phyloP scores from a whole-genome alignment of 352 stramenopile species.

The Globisporangium okanoganense region DNA sequence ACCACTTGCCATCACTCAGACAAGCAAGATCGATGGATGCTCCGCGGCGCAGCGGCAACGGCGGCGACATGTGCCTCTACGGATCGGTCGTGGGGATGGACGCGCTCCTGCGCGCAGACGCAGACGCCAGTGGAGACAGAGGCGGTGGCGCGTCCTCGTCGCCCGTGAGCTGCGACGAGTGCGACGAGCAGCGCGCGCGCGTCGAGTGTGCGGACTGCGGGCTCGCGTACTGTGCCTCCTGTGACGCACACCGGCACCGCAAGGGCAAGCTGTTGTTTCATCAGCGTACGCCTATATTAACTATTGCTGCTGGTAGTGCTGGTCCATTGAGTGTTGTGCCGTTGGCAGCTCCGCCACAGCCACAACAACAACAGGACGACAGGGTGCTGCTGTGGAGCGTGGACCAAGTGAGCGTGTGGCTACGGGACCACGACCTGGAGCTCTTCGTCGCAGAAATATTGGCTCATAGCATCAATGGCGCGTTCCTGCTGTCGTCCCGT shows the following conservation, averaged over 20 bases:
- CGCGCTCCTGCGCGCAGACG: constrained; percentile 13
- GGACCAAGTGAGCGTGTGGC: constrained; percentile 52
- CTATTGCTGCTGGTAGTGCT: not conserved
- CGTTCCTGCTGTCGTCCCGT: constrained; percentile 31
- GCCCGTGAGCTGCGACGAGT: constrained; percentile 60
- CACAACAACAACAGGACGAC: not conserved
- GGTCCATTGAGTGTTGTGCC: not conserved
- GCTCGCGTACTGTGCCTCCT: constrained; percentile 63
- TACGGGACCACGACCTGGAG: constrained; percentile 52
- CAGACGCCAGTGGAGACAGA: not conserved
- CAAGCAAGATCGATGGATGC: not conserved
- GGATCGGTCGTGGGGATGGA: constrained; percentile 34
- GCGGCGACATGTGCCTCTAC: constrained; percentile 34
- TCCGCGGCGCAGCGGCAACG: not conserved
- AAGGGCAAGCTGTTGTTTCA: constrained; percentile 83
- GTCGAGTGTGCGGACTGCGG: constrained; percentile 72
- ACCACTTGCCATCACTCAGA: too few species aligned
- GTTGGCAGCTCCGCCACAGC: not conserved
- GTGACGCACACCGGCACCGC: constrained; percentile 66
- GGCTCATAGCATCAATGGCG: constrained; percentile 42
- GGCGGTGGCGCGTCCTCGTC: not conserved
- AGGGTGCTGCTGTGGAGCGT: constrained; percentile 26
- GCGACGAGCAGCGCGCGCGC: constrained; percentile 39
- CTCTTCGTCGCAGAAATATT: constrained; percentile 49
- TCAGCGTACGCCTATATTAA: constrained; percentile 25